Evolutionary conservation across 768 basidiomycete species (phyloP).

Genomic region (Cubamyces lactineus): DNA sequence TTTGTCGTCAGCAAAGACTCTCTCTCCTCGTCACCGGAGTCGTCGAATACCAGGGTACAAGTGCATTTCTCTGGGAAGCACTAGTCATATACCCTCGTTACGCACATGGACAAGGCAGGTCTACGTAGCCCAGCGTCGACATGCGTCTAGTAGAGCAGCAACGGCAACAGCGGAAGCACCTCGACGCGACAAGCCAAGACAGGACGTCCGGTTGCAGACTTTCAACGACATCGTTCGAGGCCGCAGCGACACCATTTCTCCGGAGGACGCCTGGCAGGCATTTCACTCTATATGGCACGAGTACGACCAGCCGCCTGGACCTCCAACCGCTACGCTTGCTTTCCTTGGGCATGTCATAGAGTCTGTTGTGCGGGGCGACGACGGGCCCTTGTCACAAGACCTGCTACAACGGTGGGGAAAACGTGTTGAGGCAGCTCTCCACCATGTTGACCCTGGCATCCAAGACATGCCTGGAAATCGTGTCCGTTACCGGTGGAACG

Average conservation of each 20-base stretch:
- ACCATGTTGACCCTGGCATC: constrained; percentile 33
- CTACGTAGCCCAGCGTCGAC: constrained; percentile 31
- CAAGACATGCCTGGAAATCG: constrained; percentile 26
- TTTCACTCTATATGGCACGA: constrained; percentile 34
- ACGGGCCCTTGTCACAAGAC: constrained; percentile 22
- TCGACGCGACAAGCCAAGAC: background rate
- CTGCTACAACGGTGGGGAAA: constrained; percentile 38
- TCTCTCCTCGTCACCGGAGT: constrained; percentile 22
- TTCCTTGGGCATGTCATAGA: constrained; percentile 14
- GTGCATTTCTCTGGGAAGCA: constrained; percentile 15
- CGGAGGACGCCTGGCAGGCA: constrained; percentile 44
- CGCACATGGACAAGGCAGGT: constrained; percentile 17
- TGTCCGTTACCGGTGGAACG: constrained; percentile 30
- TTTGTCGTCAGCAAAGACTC: background rate
- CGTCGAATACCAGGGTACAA: constrained; percentile 26
- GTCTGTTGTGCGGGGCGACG: constrained; percentile 6
- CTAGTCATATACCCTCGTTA: constrained; percentile 22
- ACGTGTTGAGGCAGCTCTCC: constrained; percentile 41
- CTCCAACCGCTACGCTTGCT: background rate
- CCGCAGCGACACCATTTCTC: background rate
- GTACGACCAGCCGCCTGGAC: constrained; percentile 1
- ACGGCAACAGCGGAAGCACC: constrained; percentile 7
- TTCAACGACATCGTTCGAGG: constrained; percentile 6
- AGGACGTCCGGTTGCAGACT: background rate
- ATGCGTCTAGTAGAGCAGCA: constrained; percentile 33